A percentile compares a stretch with the other conserved stretches of the same genome.
These are phyloP conservation scores for Nicotiana sylvestris DNA, from an alignment of 257 asterid genomes.

Conservation along the genomic window DNA sequence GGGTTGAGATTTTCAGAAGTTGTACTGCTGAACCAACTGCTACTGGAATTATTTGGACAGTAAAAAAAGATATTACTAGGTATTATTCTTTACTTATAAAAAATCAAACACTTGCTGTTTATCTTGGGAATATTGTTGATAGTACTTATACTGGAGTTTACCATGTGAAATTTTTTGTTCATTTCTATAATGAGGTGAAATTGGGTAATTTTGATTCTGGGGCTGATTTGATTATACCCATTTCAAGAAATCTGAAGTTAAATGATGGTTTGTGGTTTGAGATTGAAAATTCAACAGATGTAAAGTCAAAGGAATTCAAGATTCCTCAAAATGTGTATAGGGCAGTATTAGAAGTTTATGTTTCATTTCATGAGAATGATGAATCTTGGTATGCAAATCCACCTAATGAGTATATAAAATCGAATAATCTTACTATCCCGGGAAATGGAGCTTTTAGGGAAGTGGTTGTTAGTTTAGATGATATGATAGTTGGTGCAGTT, in stretches of 20 bases:
- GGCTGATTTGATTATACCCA: conserved; percentile 75
- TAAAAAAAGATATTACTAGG: conserved; percentile 69
- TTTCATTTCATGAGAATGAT: conserved; percentile 78
- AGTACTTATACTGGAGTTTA: conserved; percentile 67
- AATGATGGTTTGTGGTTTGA: conserved; percentile 82
- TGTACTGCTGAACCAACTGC: conserved; percentile 74
- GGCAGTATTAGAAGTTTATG: conserved; percentile 74
- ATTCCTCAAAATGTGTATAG: conserved; percentile 52
- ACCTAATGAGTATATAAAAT: conserved; percentile 50
- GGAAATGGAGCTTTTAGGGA: conserved; percentile 88
- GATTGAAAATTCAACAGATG: conserved; percentile 46
- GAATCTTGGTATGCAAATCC: conserved; percentile 69
- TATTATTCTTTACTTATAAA: conserved; percentile 50
- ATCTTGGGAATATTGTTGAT: conserved; percentile 58
- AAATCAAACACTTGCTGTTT: conserved; percentile 56
- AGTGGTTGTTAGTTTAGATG: conserved; percentile 55
- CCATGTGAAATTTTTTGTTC: conserved; percentile 63
- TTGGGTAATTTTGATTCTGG: conserved; percentile 13
- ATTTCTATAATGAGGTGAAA: conserved; percentile 37
- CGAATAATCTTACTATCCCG: conserved; percentile 32
- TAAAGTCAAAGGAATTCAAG: conserved; percentile 35
- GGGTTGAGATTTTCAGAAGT: conserved; percentile 75
- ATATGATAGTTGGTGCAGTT: conserved; percentile 43
- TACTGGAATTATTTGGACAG: conserved; percentile 57
- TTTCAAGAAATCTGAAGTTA: conserved; percentile 58